phyloP scores from a whole-genome alignment of 495 filamentous ascomycete genomes.

The Podospora bellae-mahoneyi region DNA sequence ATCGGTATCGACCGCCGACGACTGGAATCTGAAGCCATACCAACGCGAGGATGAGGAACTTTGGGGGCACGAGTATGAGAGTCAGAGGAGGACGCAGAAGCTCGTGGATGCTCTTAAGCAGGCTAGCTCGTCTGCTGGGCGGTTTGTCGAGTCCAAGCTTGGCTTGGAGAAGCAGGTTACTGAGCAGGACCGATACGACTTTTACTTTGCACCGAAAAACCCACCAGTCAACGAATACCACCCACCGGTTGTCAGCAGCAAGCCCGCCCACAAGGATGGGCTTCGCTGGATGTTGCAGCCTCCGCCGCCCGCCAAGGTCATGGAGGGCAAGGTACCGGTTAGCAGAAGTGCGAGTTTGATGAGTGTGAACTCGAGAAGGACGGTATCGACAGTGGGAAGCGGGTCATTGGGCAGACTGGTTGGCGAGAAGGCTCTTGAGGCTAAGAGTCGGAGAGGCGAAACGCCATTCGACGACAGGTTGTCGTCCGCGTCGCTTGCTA shows the following conservation, averaged over 20 bases:
- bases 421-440: slow-evolving; percentile 40
- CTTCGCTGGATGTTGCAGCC: slow-evolving; percentile 90
- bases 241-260: slow-evolving; percentile 77
- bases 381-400: slow-evolving; percentile 16
- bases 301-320: slow-evolving; percentile 76
- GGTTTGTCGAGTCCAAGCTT: slow-evolving; percentile 45
- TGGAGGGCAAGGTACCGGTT: slow-evolving; percentile 72
- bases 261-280: slow-evolving; percentile 60
- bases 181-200: slow-evolving; percentile 44
- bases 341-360: slow-evolving; percentile 48
- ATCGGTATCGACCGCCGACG: slow-evolving; percentile 41
- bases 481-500: slow-evolving; percentile 22
- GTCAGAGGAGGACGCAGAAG: slow-evolving; percentile 40
- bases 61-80: slow-evolving; percentile 59
- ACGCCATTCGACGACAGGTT: slow-evolving; percentile 29
- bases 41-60: slow-evolving; percentile 83
- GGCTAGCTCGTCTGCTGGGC: slow-evolving; percentile 48
- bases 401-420: slow-evolving; percentile 32
- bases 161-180: slow-evolving; percentile 41
- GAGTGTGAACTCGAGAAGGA: slow-evolving; percentile 33
- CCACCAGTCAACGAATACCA: slow-evolving; percentile 84
- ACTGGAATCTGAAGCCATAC: slow-evolving; percentile 70
- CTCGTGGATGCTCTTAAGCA: slow-evolving; percentile 51
- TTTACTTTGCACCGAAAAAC: slow-evolving; percentile 64
- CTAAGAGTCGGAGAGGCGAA: slow-evolving; percentile 38